Evolutionary conservation across 148 eudicot genomes (phyloP).

Genomic region (Pouteria glomerata): DNA sequence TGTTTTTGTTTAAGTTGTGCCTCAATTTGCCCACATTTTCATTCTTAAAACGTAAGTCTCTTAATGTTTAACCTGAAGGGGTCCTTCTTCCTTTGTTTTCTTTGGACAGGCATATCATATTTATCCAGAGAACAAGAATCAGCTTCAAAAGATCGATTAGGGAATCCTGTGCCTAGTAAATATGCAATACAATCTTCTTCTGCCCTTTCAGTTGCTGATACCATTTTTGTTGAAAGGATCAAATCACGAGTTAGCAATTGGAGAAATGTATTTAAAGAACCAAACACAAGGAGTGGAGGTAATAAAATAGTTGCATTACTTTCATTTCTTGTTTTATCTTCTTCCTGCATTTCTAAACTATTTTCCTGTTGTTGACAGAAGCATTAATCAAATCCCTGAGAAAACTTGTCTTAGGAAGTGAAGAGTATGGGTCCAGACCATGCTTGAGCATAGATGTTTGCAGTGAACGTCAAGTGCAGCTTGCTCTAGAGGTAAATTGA

Average conservation of each 20-base stretch:
- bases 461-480: constrained; percentile 94
- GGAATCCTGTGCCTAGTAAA: constrained; percentile 35
- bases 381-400: constrained; percentile 61
- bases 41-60: background rate
- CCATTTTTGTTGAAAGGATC: constrained; percentile 61
- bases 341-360: constrained; percentile 11
- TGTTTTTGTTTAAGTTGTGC: background rate
- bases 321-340: constrained; percentile 5
- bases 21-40: constrained; percentile 6
- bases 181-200: constrained; percentile 30
- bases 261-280: constrained; percentile 55
- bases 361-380: constrained; percentile 44
- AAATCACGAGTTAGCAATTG: constrained; percentile 63
- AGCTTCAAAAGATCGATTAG: constrained; percentile 35
- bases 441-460: constrained; percentile 75
- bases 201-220: constrained; percentile 65
- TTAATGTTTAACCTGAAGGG: background rate
- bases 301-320: constrained; percentile 17
- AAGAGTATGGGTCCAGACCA: constrained; percentile 73
- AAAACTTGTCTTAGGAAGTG: constrained; percentile 58
- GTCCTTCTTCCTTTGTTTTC: constrained; percentile 4
- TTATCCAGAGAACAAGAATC: constrained; percentile 88
- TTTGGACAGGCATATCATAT: constrained; percentile 78
- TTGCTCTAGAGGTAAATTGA: constrained; percentile 57
- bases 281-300: constrained; percentile 48